Base-by-base conservation (phyloP, 306 rosid species). In the Comarum palustre region DNA sequence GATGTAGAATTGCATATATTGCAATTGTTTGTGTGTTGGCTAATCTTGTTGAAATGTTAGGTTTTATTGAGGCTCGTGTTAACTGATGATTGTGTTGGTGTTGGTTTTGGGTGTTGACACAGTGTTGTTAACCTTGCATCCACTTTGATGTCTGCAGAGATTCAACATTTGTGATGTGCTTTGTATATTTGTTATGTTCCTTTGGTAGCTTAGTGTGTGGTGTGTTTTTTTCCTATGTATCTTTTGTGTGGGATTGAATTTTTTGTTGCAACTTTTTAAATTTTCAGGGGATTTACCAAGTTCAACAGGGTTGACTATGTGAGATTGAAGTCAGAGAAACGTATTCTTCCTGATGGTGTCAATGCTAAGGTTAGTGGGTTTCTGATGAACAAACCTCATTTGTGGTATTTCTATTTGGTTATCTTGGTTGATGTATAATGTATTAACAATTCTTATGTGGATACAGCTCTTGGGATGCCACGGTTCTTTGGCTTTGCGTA, bases 221-320 rank as follows among this genome's bases (percentile, higher is more conserved):
- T 25, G 17, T 12, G 39, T 1, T 59, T 1, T 27, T 10, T 4
- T 27, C 0, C 2, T 14, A 5, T 58, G 38, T 27, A 11, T 47
- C 10, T 14, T 8, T 5, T 5, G 1, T n/a, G 19, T 32, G 0
- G 73, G 20, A 2, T 69, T 48, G 16, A 39, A 46, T 16, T 47
- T 67, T 59, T 1, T 68, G n/a, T 29, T 76, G 6, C 34, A 3
- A 69, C 2, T 47, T 9, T 2, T 48, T 51, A 2, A 0, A 65
- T 45, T 74, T 79, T 77, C 83, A 90, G 93, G 96, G 97, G 98
- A 41, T 92, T 92, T 72, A 92, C 98, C 10, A 92, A 92, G 81
- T 77, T 85, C 74, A 84, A 70, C 83, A 77, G 92, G 12, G 57
- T 67, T 4, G 94, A 88, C 38, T 92, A 92, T 62, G 72, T 90